Evolutionary conservation across 495 filamentous ascomycete genomes (phyloP).

Genomic region (Lasiosphaeria ovina): DNA sequence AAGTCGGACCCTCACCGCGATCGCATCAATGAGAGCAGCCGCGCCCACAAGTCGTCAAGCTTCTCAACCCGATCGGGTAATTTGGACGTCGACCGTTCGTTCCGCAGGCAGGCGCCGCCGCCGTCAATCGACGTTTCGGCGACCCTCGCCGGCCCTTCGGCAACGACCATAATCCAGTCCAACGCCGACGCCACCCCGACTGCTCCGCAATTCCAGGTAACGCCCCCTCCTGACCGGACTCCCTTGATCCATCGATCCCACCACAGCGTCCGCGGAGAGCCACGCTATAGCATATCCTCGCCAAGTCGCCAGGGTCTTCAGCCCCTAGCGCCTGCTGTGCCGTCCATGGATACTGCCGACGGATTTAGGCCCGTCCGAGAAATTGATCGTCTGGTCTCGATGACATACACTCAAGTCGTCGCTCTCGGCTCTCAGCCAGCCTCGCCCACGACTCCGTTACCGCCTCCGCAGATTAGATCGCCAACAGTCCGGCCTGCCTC

Average conservation of each 20-base stretch:
- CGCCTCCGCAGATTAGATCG: conserved; percentile 54
- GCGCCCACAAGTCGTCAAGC: conserved; percentile 45
- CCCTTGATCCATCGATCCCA: conserved; percentile 57
- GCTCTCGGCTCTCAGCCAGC: conserved; percentile 83
- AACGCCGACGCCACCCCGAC: conserved; percentile 59
- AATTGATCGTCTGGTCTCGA: conserved; percentile 79
- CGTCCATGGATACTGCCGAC: conserved; percentile 71
- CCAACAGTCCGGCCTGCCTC: conserved; percentile 53
- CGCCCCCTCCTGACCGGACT: conserved; percentile 72
- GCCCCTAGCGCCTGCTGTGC: conserved; percentile 65
- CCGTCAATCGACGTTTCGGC: conserved; percentile 47
- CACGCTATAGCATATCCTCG: conserved; percentile 52
- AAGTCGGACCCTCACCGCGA: conserved; percentile 46
- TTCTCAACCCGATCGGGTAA: conserved; percentile 51
- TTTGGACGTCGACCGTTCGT: conserved; percentile 43
- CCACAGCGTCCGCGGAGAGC: conserved; percentile 59
- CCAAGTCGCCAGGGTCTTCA: conserved; percentile 57
- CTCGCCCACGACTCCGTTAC: conserved; percentile 87
- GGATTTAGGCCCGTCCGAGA: conserved; percentile 84
- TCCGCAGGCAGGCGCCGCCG: conserved; percentile 47
- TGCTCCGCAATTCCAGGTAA: conserved; percentile 61
- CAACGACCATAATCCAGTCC: conserved; percentile 37
- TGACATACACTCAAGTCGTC: conserved; percentile 63
- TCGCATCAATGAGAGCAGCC: conserved; percentile 40
- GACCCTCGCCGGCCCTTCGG: conserved; percentile 42